Evolutionary conservation across 306 rosid species (phyloP).

Genomic region (Benincasa hispida): DNA sequence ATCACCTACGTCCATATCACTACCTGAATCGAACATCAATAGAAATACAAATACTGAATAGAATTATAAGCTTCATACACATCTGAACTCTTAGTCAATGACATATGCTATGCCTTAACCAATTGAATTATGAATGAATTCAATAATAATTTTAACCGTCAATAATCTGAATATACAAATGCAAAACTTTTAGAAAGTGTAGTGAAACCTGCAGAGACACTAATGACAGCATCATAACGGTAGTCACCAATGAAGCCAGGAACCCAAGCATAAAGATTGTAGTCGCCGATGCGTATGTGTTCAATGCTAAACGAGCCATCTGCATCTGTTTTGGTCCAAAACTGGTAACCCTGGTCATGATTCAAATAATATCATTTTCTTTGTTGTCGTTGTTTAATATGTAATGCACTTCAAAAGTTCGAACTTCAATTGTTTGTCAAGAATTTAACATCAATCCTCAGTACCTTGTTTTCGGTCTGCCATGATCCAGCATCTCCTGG

Average conservation of each 20-base stretch:
- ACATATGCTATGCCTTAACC: too few relatives aligned
- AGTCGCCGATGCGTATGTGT: conserved; percentile 36
- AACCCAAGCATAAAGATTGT: conserved; percentile 64
- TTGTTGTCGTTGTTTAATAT: neutral
- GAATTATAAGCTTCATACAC: neutral
- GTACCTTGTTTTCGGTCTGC: conserved; percentile 76
- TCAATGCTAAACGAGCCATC: conserved; percentile 51
- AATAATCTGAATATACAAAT: neutral
- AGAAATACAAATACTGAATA: neutral
- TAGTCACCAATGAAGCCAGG: conserved; percentile 82
- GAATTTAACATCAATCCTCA: neutral
- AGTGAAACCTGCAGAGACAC: conserved; percentile 40
- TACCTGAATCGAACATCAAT: conserved; percentile 25
- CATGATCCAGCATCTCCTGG: conserved; percentile 85
- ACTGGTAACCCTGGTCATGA: conserved; percentile 63
- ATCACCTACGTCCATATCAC: conserved; percentile 42
- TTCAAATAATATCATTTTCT: neutral
- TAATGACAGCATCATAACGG: conserved; percentile 27
- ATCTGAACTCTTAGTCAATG: too few relatives aligned
- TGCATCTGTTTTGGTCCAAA: conserved; percentile 60
- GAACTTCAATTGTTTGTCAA: neutral
- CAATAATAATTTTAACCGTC: neutral
- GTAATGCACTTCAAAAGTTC: neutral
- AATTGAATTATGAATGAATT: neutral
- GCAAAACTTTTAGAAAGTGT: too few relatives aligned